phyloP scores from a whole-genome alignment of 1,284 basidiomycete species.

The Austroboletus novae-zelandiae region DNA sequence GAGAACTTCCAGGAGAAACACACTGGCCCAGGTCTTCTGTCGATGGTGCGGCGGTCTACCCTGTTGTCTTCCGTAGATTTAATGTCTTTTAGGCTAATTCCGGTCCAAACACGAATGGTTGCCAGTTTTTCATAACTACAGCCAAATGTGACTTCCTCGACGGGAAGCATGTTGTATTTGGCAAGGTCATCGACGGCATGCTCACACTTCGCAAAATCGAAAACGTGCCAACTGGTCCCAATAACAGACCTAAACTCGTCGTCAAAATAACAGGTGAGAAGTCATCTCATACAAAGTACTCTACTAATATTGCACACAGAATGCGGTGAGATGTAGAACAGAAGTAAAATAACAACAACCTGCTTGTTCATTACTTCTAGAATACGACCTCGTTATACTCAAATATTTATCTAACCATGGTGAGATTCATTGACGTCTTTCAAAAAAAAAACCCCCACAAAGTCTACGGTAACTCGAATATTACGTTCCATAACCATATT shows the following conservation, averaged over 20 bases:
- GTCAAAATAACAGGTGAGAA: slow-evolving; percentile 80
- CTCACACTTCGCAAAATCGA: slow-evolving; percentile 92
- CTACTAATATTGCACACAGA: slow-evolving; percentile 17
- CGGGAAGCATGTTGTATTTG: slow-evolving; percentile 93
- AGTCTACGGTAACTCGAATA: too few species aligned
- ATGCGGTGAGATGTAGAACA: slow-evolving; percentile 31
- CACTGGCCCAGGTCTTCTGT: slow-evolving; percentile 76
- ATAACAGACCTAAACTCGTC: slow-evolving; percentile 80
- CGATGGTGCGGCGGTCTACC: slow-evolving; percentile 59
- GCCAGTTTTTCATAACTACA: slow-evolving; percentile 98
- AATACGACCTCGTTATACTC: too few species aligned
- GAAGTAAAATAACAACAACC: too few species aligned
- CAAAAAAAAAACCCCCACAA: too few species aligned
- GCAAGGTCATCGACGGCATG: slow-evolving; percentile 85
- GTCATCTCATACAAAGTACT: not conserved
- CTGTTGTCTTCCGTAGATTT: not conserved
- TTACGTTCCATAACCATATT: too few species aligned
- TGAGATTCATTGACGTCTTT: too few species aligned
- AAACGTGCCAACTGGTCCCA: slow-evolving; percentile 87
- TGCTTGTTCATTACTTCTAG: too few species aligned
- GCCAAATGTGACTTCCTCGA: slow-evolving; percentile 93
- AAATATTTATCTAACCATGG: too few species aligned
- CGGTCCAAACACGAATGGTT: slow-evolving; percentile 89
- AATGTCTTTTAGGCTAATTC: slow-evolving; percentile 74
- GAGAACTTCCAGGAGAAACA: slow-evolving; percentile 96